These are phyloP conservation scores for Cantharellus anzutake DNA, from an alignment of 768 basidiomycete species.

Conservation along the genomic window DNA sequence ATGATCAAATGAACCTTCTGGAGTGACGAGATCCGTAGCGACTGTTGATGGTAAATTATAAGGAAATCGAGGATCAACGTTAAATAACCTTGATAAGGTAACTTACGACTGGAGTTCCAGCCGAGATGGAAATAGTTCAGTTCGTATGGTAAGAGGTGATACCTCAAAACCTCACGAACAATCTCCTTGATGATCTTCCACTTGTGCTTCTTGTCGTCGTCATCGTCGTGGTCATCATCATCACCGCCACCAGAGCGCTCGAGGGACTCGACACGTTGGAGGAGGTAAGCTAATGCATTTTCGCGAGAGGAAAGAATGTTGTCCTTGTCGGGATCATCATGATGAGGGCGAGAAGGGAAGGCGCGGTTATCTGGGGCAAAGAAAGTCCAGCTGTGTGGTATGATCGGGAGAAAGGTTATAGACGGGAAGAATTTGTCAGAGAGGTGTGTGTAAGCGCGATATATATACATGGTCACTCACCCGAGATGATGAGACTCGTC, in stretches of 20 bases:
- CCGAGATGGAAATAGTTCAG: background rate
- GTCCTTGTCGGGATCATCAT: background rate
- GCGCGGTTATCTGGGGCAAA: conserved; percentile 7
- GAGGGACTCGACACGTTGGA: background rate
- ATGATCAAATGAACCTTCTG: conserved; percentile 4
- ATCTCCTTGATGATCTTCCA: background rate
- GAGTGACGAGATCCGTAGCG: conserved; percentile 1
- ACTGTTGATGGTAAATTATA: background rate
- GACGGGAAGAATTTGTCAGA: background rate
- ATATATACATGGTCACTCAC: background rate
- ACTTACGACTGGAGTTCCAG: conserved; percentile 1
- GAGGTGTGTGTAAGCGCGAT: background rate
- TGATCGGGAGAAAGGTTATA: background rate
- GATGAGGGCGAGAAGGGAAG: background rate
- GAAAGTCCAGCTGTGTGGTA: conserved; percentile 3
- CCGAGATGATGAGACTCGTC: conserved; percentile 1
- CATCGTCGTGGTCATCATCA: background rate
- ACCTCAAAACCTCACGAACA: conserved; percentile 1
- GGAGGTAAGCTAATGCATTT: background rate
- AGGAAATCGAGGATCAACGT: background rate
- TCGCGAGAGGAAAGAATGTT: background rate
- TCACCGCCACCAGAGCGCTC: too few species aligned
- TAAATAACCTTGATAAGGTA: background rate
- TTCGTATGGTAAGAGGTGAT: conserved; percentile 3
- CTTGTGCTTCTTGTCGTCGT: conserved; percentile 2